phyloP scores from a whole-genome alignment of 768 basidiomycete genomes.

The Cystofilobasidium capitatum region DNA sequence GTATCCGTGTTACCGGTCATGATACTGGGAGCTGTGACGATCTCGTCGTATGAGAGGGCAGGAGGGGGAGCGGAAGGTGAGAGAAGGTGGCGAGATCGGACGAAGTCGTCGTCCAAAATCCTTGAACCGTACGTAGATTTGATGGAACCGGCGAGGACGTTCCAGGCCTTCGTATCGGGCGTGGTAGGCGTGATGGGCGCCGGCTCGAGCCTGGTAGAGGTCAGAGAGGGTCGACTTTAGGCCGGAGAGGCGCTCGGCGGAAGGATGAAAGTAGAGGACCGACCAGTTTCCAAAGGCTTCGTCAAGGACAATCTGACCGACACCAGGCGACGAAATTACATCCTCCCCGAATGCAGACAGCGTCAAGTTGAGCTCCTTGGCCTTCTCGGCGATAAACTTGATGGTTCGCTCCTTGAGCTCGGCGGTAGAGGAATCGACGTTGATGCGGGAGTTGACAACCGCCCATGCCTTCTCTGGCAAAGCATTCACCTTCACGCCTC shows the following conservation, averaged over 20 bases:
- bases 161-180: conserved; percentile 31
- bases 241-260: neutral
- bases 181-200: conserved; percentile 34
- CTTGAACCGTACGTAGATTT: too few species aligned
- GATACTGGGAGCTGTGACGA: too few species aligned
- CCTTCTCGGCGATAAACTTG: conserved; percentile 28
- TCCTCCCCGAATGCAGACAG: conserved; percentile 32
- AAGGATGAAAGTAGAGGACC: neutral
- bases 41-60: too few species aligned
- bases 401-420: conserved; percentile 33
- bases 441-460: conserved; percentile 37
- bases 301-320: conserved; percentile 30
- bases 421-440: conserved; percentile 31
- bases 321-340: conserved; percentile 12
- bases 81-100: too few species aligned
- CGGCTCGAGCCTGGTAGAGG: conserved; percentile 30
- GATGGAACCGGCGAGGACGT: conserved; percentile 32
- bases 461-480: conserved; percentile 34
- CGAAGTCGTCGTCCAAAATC: too few species aligned
- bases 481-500: conserved; percentile 34
- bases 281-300: conserved; percentile 33
- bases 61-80: too few species aligned
- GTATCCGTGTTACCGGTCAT: too few species aligned
- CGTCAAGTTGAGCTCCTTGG: conserved; percentile 31
- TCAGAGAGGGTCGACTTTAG: neutral